phyloP scores from a whole-genome alignment of 2,329 filamentous ascomycete species.

The Fusarium denticulatum region DNA sequence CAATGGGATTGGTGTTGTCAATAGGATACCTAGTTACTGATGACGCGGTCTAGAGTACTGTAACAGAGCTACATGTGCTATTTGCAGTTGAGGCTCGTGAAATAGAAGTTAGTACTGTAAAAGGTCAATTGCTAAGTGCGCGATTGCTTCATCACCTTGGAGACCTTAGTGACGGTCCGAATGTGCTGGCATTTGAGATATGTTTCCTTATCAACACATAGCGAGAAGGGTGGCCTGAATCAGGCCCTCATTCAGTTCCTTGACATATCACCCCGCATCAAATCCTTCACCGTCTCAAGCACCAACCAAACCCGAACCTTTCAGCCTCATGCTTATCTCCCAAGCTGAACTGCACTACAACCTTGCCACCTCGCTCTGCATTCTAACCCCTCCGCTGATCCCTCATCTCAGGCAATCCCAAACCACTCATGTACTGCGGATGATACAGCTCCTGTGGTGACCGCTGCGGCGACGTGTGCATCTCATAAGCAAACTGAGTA shows the following conservation, averaged over 20 bases:
- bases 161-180: too few relatives aligned
- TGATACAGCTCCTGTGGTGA: neutral
- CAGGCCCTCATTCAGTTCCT: neutral
- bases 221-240: accelerated
- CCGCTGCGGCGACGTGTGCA: neutral
- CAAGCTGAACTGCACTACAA: neutral
- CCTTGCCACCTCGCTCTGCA: neutral
- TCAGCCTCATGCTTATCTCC: neutral
- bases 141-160: too few relatives aligned
- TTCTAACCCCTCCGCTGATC: neutral
- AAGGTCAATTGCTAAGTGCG: too few relatives aligned
- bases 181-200: too few relatives aligned
- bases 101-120: too few relatives aligned
- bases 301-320: neutral
- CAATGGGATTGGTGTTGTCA: too few relatives aligned
- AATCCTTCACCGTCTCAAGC: neutral
- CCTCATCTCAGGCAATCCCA: neutral
- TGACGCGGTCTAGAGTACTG: too few relatives aligned
- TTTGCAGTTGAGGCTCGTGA: too few relatives aligned
- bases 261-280: accelerated
- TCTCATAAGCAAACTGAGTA: neutral
- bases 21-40: too few relatives aligned
- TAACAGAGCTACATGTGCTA: too few relatives aligned
- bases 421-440: neutral
- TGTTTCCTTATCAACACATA: neutral